These are phyloP conservation scores for Eucalyptus cloeziana DNA, from an alignment of 345 rosid genomes.

Conservation along the genomic window DNA sequence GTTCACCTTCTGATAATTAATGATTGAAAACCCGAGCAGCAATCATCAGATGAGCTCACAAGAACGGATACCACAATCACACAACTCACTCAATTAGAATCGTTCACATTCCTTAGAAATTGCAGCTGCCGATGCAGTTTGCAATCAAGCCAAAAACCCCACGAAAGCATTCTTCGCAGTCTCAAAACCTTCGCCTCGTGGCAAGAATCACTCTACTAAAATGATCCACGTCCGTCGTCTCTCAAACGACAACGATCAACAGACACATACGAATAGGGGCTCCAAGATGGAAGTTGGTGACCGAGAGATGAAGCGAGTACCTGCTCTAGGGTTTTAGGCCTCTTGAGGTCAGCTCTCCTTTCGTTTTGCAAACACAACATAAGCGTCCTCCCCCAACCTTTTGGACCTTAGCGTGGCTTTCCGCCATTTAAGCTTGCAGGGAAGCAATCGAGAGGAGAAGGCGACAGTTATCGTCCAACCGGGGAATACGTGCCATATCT, in stretches of 20 bases:
- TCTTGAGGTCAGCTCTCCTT: constrained; percentile 56
- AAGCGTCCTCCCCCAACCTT: constrained; percentile 29
- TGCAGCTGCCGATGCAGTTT: neutral
- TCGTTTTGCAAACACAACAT: constrained; percentile 44
- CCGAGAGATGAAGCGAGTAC: constrained; percentile 5
- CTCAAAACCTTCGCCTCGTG: neutral
- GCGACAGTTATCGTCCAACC: neutral
- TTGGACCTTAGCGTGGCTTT: constrained; percentile 10
- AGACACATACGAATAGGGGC: neutral
- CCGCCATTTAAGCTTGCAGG: constrained; percentile 17
- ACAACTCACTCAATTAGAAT: neutral
- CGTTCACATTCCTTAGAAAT: neutral
- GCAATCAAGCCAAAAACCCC: neutral
- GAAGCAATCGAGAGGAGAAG: neutral
- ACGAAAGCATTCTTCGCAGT: neutral
- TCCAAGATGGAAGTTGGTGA: neutral
- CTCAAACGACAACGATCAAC: neutral
- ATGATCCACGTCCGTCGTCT: neutral
- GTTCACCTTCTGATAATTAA: neutral
- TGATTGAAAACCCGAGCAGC: neutral
- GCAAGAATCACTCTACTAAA: neutral
- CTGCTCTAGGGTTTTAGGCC: constrained; percentile 88
- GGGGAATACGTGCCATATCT: neutral
- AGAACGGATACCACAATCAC: neutral
- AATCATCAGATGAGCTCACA: neutral